Evolutionary conservation across 192 early-diverging fungal genomes (phyloP).

Genomic region (Podila epicladia): DNA sequence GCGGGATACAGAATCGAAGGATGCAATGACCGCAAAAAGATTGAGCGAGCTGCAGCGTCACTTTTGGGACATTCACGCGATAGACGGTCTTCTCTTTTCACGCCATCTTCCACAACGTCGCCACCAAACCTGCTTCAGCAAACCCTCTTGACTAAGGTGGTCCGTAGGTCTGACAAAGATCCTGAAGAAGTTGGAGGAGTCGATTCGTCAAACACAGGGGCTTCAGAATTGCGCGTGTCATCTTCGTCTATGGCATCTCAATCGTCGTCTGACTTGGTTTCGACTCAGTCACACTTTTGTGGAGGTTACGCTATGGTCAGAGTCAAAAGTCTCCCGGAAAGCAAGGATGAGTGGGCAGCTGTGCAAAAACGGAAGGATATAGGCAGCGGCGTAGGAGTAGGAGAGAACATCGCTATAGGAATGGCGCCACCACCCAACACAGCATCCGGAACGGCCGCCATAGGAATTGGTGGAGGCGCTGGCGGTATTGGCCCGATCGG

Average conservation of each 20-base stretch:
- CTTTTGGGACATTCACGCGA: neutral
- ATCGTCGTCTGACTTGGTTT: neutral
- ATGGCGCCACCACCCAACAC: neutral
- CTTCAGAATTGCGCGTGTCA: neutral
- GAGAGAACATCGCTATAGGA: constrained; percentile 3
- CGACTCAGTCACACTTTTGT: neutral
- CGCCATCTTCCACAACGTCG: neutral
- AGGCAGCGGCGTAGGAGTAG: constrained; percentile 6
- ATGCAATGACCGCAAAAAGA: constrained; percentile 31
- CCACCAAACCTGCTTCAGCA: neutral
- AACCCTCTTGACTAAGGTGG: neutral
- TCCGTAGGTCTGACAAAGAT: neutral
- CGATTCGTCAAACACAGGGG: too few relatives aligned
- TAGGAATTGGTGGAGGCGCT: neutral
- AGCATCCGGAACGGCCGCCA: neutral
- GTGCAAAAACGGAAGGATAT: constrained; percentile 30
- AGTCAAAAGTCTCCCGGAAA: constrained; percentile 32
- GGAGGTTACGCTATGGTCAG: constrained; percentile 10
- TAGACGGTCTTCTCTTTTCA: neutral
- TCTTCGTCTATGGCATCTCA: neutral
- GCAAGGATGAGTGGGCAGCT: constrained; percentile 28
- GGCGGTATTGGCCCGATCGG: constrained; percentile 1
- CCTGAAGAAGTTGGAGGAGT: neutral
- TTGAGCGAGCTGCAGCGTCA: constrained; percentile 15
- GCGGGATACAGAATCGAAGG: constrained; percentile 38